Percentiles rank a stretch among this genome's conserved stretches.
These are phyloP conservation scores for Amauroascus niger DNA, from an alignment of 2,329 filamentous ascomycete genomes.

Conservation along the genomic window DNA sequence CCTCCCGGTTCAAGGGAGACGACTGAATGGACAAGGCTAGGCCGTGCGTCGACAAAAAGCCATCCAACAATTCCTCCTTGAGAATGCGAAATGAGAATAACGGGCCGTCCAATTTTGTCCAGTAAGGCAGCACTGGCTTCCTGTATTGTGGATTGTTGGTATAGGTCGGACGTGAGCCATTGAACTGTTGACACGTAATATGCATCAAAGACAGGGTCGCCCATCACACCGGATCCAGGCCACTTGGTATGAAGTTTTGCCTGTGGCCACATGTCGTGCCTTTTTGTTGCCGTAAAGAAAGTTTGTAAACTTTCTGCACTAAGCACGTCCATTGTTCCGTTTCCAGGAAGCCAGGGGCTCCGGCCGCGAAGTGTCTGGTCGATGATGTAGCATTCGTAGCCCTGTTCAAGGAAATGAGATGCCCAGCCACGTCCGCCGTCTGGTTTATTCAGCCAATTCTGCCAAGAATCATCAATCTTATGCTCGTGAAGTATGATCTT, in stretches of 20 bases:
- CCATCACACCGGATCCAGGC: conserved; percentile 29
- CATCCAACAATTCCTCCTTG: conserved; percentile 39
- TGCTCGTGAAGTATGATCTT: not conserved
- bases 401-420: conserved; percentile 34
- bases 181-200: conserved; percentile 33
- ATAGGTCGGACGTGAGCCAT: conserved; percentile 24
- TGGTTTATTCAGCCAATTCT: conserved; percentile 38
- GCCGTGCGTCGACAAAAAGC: conserved; percentile 42
- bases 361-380: conserved; percentile 29
- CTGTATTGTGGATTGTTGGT: conserved; percentile 26
- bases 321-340: conserved; percentile 11
- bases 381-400: conserved; percentile 37
- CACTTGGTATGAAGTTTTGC: conserved; percentile 34
- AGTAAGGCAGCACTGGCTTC: conserved; percentile 29
- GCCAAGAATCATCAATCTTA: not conserved
- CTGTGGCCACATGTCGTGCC: conserved; percentile 26
- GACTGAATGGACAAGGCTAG: conserved; percentile 41
- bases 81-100: conserved; percentile 40
- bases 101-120: conserved; percentile 20
- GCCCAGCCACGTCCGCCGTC: conserved; percentile 39
- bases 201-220: conserved; percentile 24
- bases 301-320: conserved; percentile 15
- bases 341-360: conserved; percentile 17
- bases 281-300: conserved; percentile 21
- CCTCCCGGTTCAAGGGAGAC: conserved; percentile 47